Evolutionary conservation across 495 filamentous ascomycete genomes (phyloP), one percentile per base, ranked within the genome.

Genomic region (Podospora pseudocomata): DNA sequence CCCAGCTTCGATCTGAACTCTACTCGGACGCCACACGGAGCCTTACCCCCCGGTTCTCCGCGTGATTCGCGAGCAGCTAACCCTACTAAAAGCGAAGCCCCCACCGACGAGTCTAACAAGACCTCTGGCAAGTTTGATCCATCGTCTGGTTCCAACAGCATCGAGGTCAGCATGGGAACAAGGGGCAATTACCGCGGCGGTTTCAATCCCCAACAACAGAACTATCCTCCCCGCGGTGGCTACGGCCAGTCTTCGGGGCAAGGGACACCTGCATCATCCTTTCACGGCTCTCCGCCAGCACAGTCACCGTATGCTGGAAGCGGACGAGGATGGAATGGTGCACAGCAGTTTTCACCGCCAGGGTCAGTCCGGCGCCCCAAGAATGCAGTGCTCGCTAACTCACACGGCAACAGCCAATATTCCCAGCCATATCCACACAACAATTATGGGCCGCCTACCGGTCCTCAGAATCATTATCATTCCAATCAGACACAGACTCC

Each of bases 241-340:
- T 85, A 86, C 72, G 80, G 85, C 30, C 83, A 83, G 34, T 88
- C 88, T 23, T 83, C 89, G 5, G 86, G 86, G 19, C 85, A 87
- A 62, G 79, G 79, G 54, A 87, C 84, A 32, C 85, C 88, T 44
- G 83, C 79, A 63, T 85, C 84, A 49, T 89, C 88, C n/a, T 85
- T 85, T 70, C 87, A 88, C 69, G 86, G 84, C 26, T 92, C 89
- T 11, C 90, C 91, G 49, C 86, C 86, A 54, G 83, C 86, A 9
- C 83, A 85, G 61, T 92, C 90, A 28, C 89, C 90, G 1, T 89
- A 89, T 75, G 82, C 83, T 32, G 81, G 87, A 71, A 86, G 85
- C 26, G 84, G 85, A 28, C 86, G 88, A 80, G 80, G 79, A 68
- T 86, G 86, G 70, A 85, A 80, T 68, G 77, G 80, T 44, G 84